These are phyloP conservation scores for Naganishia randhawae DNA, from an alignment of 768 basidiomycete genomes.

Conservation along the genomic window DNA sequence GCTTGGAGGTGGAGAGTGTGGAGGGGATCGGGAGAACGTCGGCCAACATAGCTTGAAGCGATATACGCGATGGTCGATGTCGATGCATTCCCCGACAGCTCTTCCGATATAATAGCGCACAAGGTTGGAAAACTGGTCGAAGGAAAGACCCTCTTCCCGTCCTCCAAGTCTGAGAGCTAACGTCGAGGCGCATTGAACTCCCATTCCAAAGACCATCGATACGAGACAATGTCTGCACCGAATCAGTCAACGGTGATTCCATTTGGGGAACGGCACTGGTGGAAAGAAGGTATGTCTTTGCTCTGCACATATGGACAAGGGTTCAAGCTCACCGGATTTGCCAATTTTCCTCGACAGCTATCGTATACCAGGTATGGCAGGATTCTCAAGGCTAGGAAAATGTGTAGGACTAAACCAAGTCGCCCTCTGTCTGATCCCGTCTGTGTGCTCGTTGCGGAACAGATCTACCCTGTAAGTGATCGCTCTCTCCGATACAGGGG, in stretches of 20 bases:
- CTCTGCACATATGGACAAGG: not conserved
- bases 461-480: slow-evolving; percentile 15
- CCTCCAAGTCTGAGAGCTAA: not conserved
- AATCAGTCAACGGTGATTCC: slow-evolving; percentile 21
- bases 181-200: not conserved
- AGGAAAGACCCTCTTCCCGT: not conserved
- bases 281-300: slow-evolving; percentile 51
- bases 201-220: not conserved
- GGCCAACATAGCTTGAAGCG: not conserved
- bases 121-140: not conserved
- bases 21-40: not conserved
- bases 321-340: not conserved
- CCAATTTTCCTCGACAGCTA: slow-evolving; percentile 36
- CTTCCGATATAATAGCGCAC: not conserved
- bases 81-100: not conserved
- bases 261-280: slow-evolving; percentile 30
- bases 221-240: not conserved
- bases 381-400: not conserved
- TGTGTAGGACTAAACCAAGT: not conserved
- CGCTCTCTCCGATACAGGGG: not conserved
- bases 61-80: not conserved
- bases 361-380: slow-evolving; percentile 57
- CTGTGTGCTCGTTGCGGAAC: not conserved
- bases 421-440: not conserved
- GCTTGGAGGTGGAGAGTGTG: no score